Evolutionary conservation across 2,329 filamentous ascomycete genomes (phyloP), one percentile per base, ranked within the genome.

Genomic region (Penicillium sp.): DNA sequence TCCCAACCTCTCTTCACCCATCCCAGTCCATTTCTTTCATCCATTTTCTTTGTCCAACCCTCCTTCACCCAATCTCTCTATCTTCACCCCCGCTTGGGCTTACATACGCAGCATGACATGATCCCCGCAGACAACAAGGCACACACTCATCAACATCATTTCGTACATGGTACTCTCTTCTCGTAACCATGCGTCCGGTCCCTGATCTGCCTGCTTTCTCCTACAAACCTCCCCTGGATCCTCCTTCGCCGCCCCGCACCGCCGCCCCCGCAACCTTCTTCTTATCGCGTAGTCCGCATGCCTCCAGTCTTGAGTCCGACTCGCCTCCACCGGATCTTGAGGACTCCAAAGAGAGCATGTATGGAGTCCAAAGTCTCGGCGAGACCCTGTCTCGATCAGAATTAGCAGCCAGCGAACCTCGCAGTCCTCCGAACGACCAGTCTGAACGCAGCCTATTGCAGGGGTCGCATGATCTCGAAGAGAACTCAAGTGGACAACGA

Each of bases 241-340:
- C 51, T 32, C 54, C 41, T 18, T 48, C 53, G 41, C 48, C 60
- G 50, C 55, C 59, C 52, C 58, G 59, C 49, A 57, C 52, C 50
- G 51, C 57, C 39, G 64, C 64, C 43, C 75, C 75, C 28, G 74
- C 74, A 34, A 74, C 74, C 35, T 80, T 80, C 67, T 79, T 80
- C 58, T 64, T 82, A 44, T 67, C 72, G 44, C 75, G 71, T 47
- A 74, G 72, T 51, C 64, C 44, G 36, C 33, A 54, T 51, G 38
- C 35, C 37, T 42, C 68, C 41, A 69, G 74, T 35, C 59, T 73
- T 50, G 67, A 74, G 22, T 30, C 33, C 42, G 57, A 59, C 16
- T 39, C 47, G 22, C 61, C 60, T 16, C 50, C 52, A 12, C 49
- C 52, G 22, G 47, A 60, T n/a, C 41, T 51, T 8, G 57, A 55